Evolutionary conservation across 257 asterid species (phyloP), one percentile per base, ranked within the genome.

Genomic region (Plantago ovata): DNA sequence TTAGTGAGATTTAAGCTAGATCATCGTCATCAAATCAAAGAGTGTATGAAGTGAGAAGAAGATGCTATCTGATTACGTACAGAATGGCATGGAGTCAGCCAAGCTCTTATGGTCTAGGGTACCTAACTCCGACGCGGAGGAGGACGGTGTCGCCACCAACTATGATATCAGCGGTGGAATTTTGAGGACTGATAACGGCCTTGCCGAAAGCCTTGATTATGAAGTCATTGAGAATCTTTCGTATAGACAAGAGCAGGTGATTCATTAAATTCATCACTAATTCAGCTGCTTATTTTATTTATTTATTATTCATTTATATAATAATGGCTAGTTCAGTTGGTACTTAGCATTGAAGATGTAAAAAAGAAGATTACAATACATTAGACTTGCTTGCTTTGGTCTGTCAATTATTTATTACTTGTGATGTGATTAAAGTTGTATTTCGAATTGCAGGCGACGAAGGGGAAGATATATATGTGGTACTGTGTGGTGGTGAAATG

Each of bases 161-260:
- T n/a, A n/a, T n/a, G 78, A 72, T 20, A 84, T 72, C 46, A 21
- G 56, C 44, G 83, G 72, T 52, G 65, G 38, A 16, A 55, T 61
- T 13, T 74, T 62, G 73, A 81, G 72, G 72, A 73, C 22, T 16
- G 83, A 85, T 38, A 87, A 71, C 11, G 66, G 70, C 40, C 10
- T 64, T 45, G 94, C 78, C 48, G 96, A 93, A 75, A 93, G 98
- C 79, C 96, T 93, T 47, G 98, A 93, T 54, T 93, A 88, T 75
- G 98, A 93, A 86, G 96, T 86, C 11, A 79, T 93, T 60, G 98
- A 89, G 58, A 93, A 89, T 66, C 77, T 68, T 49, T 94, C 95
- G 13, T 93, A 93, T 64, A 74, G 95, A 65, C 82, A 74, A 71
- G 96, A 93, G 59, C 98, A 86, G 97, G 98, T 89, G 16, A 12